phyloP scores from a whole-genome alignment of 2,329 filamentous ascomycete species.

The Alternaria novae-zelandiae region DNA sequence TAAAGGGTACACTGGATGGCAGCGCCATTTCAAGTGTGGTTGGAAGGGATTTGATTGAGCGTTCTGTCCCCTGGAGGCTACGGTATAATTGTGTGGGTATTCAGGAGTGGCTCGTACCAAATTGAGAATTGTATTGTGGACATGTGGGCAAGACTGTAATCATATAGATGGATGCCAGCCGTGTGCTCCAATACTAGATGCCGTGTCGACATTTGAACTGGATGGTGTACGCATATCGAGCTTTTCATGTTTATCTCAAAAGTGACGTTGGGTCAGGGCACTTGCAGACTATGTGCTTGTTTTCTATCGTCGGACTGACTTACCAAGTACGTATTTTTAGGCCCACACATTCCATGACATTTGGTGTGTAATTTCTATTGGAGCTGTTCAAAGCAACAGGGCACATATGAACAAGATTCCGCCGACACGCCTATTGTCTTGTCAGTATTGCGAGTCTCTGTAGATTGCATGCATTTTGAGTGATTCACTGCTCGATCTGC shows the following conservation, averaged over 20 bases:
- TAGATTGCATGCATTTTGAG: background rate
- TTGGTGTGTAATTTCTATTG: background rate
- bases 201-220: background rate
- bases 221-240: background rate
- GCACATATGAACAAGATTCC: background rate
- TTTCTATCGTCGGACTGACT: background rate
- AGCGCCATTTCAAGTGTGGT: constrained; percentile 9
- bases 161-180: background rate
- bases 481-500: background rate
- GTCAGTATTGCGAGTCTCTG: background rate
- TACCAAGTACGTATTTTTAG: background rate
- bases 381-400: background rate
- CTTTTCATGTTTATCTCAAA: background rate
- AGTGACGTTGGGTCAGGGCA: background rate
- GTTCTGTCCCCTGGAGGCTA: background rate
- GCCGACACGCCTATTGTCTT: background rate
- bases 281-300: background rate
- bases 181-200: background rate
- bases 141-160: background rate
- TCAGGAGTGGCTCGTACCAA: background rate
- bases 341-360: background rate
- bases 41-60: constrained; percentile 10
- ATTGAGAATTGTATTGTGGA: background rate
- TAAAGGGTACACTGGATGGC: constrained; percentile 1
- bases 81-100: background rate